Conservation (phyloP, 2,329 filamentous ascomycete genomes). For the Phoma sp. region DNA sequence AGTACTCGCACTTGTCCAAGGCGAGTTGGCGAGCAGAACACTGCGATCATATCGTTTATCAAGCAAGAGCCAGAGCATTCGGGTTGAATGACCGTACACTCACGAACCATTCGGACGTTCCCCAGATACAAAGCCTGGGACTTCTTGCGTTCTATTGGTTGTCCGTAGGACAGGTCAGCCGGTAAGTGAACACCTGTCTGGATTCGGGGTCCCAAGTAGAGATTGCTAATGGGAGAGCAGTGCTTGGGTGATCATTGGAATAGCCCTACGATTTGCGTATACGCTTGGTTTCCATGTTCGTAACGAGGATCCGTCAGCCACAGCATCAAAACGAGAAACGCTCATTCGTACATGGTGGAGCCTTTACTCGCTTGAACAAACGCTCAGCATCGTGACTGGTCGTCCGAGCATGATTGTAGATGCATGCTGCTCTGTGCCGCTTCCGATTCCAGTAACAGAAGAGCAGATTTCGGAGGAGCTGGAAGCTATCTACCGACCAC, state of each 20-base stretch:
- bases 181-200: conserved; percentile 35
- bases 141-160: conserved; percentile 51
- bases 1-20: conserved; percentile 45
- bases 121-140: conserved; percentile 49
- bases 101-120: conserved; percentile 45
- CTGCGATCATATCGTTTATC: conserved; percentile 48
- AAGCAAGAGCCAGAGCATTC: conserved; percentile 46
- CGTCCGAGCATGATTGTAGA: conserved; percentile 49
- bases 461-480: conserved; percentile 22
- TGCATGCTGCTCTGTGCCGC: conserved; percentile 43
- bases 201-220: no score
- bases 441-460: conserved; percentile 38
- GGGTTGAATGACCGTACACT: conserved; percentile 39
- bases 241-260: conserved; percentile 48
- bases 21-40: conserved; percentile 33
- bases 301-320: conserved; percentile 42
- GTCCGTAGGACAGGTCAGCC: conserved; percentile 49
- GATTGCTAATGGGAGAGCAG: conserved; percentile 23
- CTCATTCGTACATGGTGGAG: conserved; percentile 52
- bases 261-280: conserved; percentile 47
- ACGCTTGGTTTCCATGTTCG: conserved; percentile 49
- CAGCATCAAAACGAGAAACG: conserved; percentile 42
- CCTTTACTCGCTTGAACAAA: conserved; percentile 49
- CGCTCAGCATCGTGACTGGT: conserved; percentile 49
- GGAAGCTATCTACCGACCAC: conserved; percentile 16